Percentiles rank a stretch among this genome's conserved stretches.
Conservation (phyloP, 371 early-diverging fungal genomes). For the Batkoa obscura region DNA sequence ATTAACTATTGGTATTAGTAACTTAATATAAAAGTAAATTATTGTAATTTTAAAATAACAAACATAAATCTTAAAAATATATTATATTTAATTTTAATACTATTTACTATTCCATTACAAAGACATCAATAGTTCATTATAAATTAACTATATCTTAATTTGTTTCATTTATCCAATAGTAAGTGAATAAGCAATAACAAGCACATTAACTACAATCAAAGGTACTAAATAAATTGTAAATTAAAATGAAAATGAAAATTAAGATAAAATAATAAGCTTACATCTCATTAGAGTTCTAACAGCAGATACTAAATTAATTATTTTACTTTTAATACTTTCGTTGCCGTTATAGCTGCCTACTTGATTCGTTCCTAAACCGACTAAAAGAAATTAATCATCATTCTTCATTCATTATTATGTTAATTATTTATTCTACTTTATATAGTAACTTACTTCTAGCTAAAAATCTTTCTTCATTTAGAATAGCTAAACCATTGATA, state of each 20-base stretch:
- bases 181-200: not conserved
- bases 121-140: no score
- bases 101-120: no score
- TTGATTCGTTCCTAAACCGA: not conserved
- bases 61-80: no score
- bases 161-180: no score
- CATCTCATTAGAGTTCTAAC: slow-evolving; percentile 80
- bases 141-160: no score
- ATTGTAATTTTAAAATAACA: no score
- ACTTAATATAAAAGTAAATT: no score
- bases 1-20: no score
- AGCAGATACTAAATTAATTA: slow-evolving; percentile 77
- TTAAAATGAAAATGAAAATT: not conserved
- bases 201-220: not conserved
- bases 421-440: no score
- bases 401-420: not conserved
- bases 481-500: slow-evolving; percentile 79
- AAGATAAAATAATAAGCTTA: slow-evolving; percentile 18
- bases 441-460: slow-evolving; percentile 52
- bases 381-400: not conserved
- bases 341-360: slow-evolving; percentile 26
- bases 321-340: slow-evolving; percentile 53
- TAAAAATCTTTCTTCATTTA: slow-evolving; percentile 88
- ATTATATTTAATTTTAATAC: no score
- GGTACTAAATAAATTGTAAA: not conserved